Percentiles rank a stretch among this genome's conserved stretches.
phyloP scores from a whole-genome alignment of 2,329 filamentous ascomycete genomes.

The Botrytis tulipae region DNA sequence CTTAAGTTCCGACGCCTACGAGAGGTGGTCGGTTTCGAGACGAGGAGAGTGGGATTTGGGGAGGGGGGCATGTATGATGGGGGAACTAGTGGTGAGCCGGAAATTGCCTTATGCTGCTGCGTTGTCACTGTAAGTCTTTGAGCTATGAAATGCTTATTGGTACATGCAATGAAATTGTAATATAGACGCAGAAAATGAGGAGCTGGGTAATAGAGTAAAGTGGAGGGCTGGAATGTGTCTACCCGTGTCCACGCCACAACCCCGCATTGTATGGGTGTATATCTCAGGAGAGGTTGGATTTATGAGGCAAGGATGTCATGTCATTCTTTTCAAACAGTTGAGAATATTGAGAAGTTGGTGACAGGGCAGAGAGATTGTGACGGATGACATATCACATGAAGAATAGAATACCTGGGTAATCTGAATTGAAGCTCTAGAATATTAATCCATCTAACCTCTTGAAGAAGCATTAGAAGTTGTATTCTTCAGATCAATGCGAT shows the following conservation, averaged over 20 bases:
- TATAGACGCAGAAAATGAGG: neutral
- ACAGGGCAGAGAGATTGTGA: neutral
- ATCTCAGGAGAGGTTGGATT: neutral
- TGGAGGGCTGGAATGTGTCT: constrained; percentile 4
- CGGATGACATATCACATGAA: neutral
- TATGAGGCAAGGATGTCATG: neutral
- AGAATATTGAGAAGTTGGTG: neutral
- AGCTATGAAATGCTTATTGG: neutral
- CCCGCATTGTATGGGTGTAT: neutral
- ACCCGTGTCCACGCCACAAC: neutral
- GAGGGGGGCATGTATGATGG: neutral
- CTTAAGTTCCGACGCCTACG: neutral
- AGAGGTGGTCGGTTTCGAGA: neutral
- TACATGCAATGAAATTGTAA: neutral
- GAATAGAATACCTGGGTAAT: neutral
- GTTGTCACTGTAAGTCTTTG: neutral
- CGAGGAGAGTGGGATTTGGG: neutral
- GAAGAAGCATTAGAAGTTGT: neutral
- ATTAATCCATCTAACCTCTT: neutral
- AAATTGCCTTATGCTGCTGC: neutral
- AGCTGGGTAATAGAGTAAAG: neutral
- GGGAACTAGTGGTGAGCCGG: neutral
- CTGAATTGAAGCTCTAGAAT: neutral
- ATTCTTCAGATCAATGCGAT: neutral
- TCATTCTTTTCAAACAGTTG: neutral